These are phyloP conservation scores for Psophocarpus tetragonolobus DNA, from an alignment of 306 rosid genomes.

Conservation along the genomic window DNA sequence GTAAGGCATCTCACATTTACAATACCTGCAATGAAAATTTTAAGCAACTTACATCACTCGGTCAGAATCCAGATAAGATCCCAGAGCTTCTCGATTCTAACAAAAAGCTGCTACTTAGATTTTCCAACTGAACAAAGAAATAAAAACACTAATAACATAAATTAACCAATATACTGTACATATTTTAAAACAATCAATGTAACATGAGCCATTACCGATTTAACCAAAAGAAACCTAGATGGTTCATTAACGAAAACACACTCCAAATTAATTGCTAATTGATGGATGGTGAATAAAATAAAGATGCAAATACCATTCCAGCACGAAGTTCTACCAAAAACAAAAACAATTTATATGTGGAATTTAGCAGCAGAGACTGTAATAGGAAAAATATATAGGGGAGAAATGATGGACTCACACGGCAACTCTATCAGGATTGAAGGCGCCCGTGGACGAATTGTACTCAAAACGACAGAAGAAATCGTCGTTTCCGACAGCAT, in stretches of 20 bases:
- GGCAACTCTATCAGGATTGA: constrained; percentile 96
- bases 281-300: not conserved
- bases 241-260: constrained; percentile 10
- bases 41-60: constrained; percentile 28
- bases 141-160: not conserved
- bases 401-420: constrained; percentile 59
- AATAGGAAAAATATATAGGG: not conserved
- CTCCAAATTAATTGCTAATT: not conserved
- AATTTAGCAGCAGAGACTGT: constrained; percentile 5
- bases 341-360: not conserved
- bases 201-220: not conserved
- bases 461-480: constrained; percentile 99
- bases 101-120: constrained; percentile 22
- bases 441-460: constrained; percentile 88
- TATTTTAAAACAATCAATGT: not conserved
- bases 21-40: constrained; percentile 68
- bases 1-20: constrained; percentile 99
- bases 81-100: constrained; percentile 21
- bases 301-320: constrained; percentile 15
- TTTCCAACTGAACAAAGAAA: constrained; percentile 14
- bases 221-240: not conserved
- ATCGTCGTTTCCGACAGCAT: constrained; percentile 95
- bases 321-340: not conserved
- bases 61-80: constrained; percentile 20
- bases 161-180: not conserved